Conservation (phyloP, 176 grass and related monocot genomes). For the Elymus sibiricus region DNA sequence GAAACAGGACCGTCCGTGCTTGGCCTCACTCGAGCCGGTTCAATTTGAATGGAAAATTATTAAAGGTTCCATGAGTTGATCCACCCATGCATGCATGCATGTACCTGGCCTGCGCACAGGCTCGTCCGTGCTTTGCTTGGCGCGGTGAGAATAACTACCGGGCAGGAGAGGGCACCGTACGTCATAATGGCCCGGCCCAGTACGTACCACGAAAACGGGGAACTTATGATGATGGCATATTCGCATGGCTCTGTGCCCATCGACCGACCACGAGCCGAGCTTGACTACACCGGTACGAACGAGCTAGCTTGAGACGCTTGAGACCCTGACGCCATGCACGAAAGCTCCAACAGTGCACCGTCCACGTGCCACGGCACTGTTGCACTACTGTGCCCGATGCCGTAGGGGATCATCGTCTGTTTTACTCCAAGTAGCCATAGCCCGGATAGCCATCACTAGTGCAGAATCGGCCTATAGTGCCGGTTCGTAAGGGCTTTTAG, state of each 20-base stretch:
- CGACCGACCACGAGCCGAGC: not conserved
- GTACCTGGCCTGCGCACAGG: not conserved
- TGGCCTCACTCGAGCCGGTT: not conserved
- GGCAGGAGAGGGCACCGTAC: not conserved
- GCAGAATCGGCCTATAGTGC: no score
- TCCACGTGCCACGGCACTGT: slow-evolving; percentile 25
- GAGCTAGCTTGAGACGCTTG: not conserved
- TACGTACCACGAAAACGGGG: not conserved
- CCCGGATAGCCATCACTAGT: not conserved
- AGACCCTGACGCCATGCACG: not conserved
- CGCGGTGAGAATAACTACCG: not conserved
- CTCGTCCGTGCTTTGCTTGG: not conserved
- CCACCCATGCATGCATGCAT: not conserved
- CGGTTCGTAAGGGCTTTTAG: no score
- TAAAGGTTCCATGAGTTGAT: not conserved
- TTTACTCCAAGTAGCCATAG: not conserved
- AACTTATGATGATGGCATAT: not conserved
- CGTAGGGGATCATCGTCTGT: not conserved
- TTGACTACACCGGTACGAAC: not conserved
- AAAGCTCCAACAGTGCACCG: not conserved
- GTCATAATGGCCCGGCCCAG: not conserved
- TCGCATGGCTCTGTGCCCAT: not conserved
- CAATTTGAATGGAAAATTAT: not conserved
- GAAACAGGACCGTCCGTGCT: not conserved
- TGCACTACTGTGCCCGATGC: not conserved